Conservation (phyloP, 2,329 filamentous ascomycete species). For the Cryphonectria japonica region DNA sequence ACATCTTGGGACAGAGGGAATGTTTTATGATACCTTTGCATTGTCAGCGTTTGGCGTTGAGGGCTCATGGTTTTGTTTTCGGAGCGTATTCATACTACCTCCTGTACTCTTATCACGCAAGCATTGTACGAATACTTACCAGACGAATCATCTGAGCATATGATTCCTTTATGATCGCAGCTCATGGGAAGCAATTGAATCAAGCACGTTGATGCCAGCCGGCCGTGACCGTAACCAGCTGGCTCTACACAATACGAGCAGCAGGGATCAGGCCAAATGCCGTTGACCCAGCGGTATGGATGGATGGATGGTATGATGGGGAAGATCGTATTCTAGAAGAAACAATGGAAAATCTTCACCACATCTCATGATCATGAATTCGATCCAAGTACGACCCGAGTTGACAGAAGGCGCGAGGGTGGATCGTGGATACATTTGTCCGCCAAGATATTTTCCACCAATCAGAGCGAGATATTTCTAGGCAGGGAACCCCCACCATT, state of each 20-base stretch:
- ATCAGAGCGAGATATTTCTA: conserved; percentile 11
- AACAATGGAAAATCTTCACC: background rate
- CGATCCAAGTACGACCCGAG: conserved; percentile 3
- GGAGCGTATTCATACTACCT: background rate
- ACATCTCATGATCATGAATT: conserved; percentile 1
- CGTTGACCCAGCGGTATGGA: background rate
- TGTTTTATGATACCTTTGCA: background rate
- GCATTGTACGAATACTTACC: background rate
- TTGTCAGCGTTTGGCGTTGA: conserved; percentile 7
- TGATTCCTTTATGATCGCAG: background rate
- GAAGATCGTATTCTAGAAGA: conserved; percentile 1
- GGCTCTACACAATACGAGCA: background rate
- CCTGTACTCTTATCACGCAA: conserved; percentile 2
- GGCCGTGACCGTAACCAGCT: background rate
- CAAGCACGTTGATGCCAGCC: background rate
- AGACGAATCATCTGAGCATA: background rate
- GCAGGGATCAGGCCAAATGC: background rate
- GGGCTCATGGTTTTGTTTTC: background rate
- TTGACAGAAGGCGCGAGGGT: background rate
- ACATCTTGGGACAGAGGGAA: background rate
- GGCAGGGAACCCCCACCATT: conserved; percentile 20
- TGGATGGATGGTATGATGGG: background rate
- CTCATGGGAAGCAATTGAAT: background rate
- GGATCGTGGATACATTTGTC: background rate
- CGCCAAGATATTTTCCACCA: conserved; percentile 26